Conservation (phyloP, 495 filamentous ascomycete species). For the Xylaria telfairii region DNA sequence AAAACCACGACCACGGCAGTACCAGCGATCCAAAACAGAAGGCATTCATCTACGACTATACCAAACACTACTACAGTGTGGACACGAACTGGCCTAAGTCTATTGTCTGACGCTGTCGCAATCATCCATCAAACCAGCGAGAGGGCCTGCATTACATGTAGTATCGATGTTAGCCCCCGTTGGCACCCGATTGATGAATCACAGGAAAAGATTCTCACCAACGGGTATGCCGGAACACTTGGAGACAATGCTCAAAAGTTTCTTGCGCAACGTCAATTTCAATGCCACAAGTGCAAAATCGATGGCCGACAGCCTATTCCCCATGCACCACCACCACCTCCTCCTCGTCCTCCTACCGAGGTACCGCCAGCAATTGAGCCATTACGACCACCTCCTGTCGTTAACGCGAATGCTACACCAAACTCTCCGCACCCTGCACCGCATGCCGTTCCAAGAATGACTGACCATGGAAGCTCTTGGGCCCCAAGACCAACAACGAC, state of each 20-base stretch:
- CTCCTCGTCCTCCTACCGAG: slow-evolving; percentile 41
- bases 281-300: slow-evolving; percentile 64
- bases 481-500: slow-evolving; percentile 27
- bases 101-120: not conserved
- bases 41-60: slow-evolving; percentile 44
- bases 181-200: slow-evolving; percentile 60
- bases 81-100: not conserved
- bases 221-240: slow-evolving; percentile 47
- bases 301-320: slow-evolving; percentile 44
- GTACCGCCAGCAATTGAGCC: slow-evolving; percentile 44
- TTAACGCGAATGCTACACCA: slow-evolving; percentile 23
- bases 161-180: slow-evolving; percentile 63
- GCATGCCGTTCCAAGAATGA: slow-evolving; percentile 30
- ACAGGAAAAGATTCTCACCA: slow-evolving; percentile 49
- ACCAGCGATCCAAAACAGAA: slow-evolving; percentile 39
- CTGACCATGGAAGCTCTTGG: slow-evolving; percentile 35
- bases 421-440: slow-evolving; percentile 30
- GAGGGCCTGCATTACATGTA: slow-evolving; percentile 63
- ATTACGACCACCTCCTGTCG: slow-evolving; percentile 36
- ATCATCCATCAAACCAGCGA: slow-evolving; percentile 40
- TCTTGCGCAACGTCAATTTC: slow-evolving; percentile 56
- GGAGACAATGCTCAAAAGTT: slow-evolving; percentile 53
- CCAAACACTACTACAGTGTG: slow-evolving; percentile 22
- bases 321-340: slow-evolving; percentile 36
- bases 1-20: slow-evolving; percentile 43